A percentile compares a stretch with the other conserved stretches of the same genome.
These are phyloP conservation scores for Puccinia novopanici DNA, from an alignment of 1,284 basidiomycete genomes.

Conservation along the genomic window DNA sequence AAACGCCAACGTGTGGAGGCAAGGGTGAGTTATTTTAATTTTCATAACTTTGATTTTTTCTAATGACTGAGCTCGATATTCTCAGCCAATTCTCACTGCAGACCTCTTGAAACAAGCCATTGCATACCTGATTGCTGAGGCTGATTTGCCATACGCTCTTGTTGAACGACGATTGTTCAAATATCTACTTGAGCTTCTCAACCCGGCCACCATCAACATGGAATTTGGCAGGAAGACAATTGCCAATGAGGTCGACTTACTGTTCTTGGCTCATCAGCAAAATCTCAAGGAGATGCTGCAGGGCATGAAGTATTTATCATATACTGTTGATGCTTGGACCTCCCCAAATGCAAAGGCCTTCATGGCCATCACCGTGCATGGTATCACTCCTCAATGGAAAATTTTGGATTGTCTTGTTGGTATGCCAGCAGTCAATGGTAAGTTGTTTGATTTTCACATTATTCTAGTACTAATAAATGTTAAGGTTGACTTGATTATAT, in stretches of 20 bases:
- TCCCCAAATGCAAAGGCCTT: not conserved
- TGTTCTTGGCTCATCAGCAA: not conserved
- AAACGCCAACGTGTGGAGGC: not conserved
- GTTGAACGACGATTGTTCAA: not conserved
- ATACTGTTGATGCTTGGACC: slow-evolving; percentile 16
- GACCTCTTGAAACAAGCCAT: not conserved
- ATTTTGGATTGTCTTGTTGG: not conserved
- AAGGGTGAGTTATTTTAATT: not conserved
- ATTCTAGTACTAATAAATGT: not conserved
- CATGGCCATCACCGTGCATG: slow-evolving; percentile 15
- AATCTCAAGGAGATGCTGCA: not conserved
- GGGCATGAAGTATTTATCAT: not conserved
- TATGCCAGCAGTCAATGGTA: slow-evolving; percentile 9
- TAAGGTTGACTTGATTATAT: not conserved
- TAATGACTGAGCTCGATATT: not conserved
- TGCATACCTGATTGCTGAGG: slow-evolving; percentile 7
- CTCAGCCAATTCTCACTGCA: not conserved
- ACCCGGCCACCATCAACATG: not conserved
- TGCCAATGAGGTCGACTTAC: not conserved
- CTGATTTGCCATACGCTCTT: not conserved
- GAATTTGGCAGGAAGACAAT: not conserved
- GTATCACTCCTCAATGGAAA: not conserved
- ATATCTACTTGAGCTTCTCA: not conserved
- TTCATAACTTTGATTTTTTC: no score
- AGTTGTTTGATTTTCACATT: not conserved